Evolutionary conservation across 2,329 filamentous ascomycete species (phyloP), one percentile per base, ranked within the genome.

Genomic region (Talaromyces rugulosus): DNA sequence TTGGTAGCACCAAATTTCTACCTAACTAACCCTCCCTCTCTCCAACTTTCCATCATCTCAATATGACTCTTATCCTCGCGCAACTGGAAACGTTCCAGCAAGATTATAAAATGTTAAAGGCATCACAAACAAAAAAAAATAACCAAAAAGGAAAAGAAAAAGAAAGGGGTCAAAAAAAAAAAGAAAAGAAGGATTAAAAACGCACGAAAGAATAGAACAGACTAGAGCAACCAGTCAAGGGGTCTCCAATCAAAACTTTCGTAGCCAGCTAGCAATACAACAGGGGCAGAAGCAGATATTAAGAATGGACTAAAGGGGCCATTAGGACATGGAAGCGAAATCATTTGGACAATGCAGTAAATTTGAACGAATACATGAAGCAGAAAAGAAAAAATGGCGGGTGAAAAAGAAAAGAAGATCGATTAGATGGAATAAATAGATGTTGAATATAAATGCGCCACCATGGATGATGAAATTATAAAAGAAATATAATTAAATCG

Each of bases 251-350:
- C 64, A 64, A 69, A 66, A 69, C 69, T 64, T 68, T 71, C 72
- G 70, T 75, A 73, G 67, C 70, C 70, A 75, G 67, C 67, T 75
- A 76, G 70, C 74, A 76, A 76, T 75, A 75, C 74, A 77, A 68
- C 67, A 67, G 68, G 70, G 66, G 59, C 65, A 66, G 58, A 61
- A 71, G 61, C 33, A 53, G 60, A 23, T 53, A 64, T 64, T 66
- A 69, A 70, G 34, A 64, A 67, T 62, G 53, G 56, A 62, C 31
- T 64, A 67, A 60, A 65, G 68, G 27, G 23, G n/a, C 30, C 56
- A 58, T 58, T 58, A 42, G 42, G 56, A 40, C 50, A 61, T 60
- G 66, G 64, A 67, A 62, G 63, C 63, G 51, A 62, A 57, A 63
- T 64, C 58, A 67, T 64, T 65, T 64, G 66, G 64, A 66, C 61